phyloP scores from a whole-genome alignment of 495 filamentous ascomycete genomes.

The Delitschia confertaspora region DNA sequence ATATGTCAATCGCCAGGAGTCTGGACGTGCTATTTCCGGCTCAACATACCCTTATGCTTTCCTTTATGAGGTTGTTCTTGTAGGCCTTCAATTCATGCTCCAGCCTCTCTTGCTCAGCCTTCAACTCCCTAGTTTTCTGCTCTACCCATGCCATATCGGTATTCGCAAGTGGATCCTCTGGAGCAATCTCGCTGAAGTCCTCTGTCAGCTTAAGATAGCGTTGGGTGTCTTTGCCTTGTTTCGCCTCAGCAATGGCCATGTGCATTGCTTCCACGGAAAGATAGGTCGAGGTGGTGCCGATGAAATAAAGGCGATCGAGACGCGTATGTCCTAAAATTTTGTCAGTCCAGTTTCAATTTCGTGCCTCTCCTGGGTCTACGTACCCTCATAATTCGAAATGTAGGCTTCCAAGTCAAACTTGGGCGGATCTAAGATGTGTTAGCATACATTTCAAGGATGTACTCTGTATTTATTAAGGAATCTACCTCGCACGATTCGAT shows the following conservation, averaged over 20 bases:
- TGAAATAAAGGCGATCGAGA: constrained; percentile 70
- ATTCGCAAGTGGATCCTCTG: constrained; percentile 56
- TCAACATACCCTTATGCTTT: constrained; percentile 76
- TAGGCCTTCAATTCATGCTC: constrained; percentile 82
- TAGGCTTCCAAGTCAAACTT: constrained; percentile 93
- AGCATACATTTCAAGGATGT: too few relatives aligned
- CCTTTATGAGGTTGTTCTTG: constrained; percentile 96
- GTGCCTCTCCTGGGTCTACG: constrained; percentile 14
- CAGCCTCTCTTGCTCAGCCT: constrained; percentile 58
- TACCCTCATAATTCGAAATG: constrained; percentile 83
- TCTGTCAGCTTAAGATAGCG: constrained; percentile 63
- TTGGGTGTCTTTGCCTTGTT: constrained; percentile 61
- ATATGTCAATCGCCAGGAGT: constrained; percentile 2
- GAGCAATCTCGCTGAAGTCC: constrained; percentile 51
- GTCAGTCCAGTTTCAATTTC: constrained; percentile 1
- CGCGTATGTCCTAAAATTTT: constrained; percentile 52
- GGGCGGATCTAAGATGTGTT: constrained; percentile 52
- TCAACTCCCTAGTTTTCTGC: constrained; percentile 51
- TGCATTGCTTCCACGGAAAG: constrained; percentile 76
- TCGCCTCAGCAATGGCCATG: constrained; percentile 66
- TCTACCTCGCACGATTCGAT: too few relatives aligned
- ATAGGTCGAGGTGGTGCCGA: constrained; percentile 66
- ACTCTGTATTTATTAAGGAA: too few relatives aligned
- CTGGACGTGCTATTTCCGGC: neutral
- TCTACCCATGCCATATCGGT: constrained; percentile 65